A percentile compares a stretch with the other conserved stretches of the same genome.
phyloP scores from a whole-genome alignment of 1,284 basidiomycete genomes.

The Mixia osmundae region DNA sequence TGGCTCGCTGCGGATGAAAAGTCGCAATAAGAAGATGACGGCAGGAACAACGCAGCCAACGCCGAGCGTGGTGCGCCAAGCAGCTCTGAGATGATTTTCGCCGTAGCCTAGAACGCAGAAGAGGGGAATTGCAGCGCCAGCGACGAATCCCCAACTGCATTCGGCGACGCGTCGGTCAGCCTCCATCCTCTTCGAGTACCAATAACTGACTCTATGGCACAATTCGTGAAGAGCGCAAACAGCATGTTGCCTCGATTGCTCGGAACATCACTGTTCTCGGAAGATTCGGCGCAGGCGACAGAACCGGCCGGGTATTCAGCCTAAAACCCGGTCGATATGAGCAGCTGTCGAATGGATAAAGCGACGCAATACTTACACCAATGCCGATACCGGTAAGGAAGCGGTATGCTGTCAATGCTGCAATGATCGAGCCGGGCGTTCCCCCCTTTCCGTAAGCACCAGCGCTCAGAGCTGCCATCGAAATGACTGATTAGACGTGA shows the following conservation, averaged over 20 bases:
- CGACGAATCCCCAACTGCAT: neutral
- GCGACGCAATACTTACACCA: neutral
- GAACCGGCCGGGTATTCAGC: constrained; percentile 79
- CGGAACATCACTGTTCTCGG: constrained; percentile 47
- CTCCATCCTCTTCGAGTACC: constrained; percentile 17
- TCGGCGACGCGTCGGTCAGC: neutral
- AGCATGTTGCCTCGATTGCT: constrained; percentile 62
- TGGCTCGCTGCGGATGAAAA: constrained; percentile 63
- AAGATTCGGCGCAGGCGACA: constrained; percentile 75
- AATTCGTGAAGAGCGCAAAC: constrained; percentile 64
- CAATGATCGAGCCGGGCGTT: constrained; percentile 41
- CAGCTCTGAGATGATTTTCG: constrained; percentile 48
- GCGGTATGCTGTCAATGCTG: constrained; percentile 58
- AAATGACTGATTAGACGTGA: constrained; percentile 50
- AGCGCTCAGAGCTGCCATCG: too few relatives aligned
- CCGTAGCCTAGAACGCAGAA: constrained; percentile 75
- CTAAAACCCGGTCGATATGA: constrained; percentile 29
- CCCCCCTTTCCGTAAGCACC: constrained; percentile 53
- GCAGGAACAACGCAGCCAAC: constrained; percentile 61
- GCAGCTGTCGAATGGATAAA: neutral
- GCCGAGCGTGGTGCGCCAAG: constrained; percentile 75
- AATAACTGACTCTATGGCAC: constrained; percentile 55
- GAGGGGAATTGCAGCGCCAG: constrained; percentile 31
- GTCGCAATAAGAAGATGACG: constrained; percentile 61
- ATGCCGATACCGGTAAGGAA: constrained; percentile 56